Evolutionary conservation across 371 early-diverging fungal species (phyloP).

Genomic region (Thermomucor indicae-seudaticae): DNA sequence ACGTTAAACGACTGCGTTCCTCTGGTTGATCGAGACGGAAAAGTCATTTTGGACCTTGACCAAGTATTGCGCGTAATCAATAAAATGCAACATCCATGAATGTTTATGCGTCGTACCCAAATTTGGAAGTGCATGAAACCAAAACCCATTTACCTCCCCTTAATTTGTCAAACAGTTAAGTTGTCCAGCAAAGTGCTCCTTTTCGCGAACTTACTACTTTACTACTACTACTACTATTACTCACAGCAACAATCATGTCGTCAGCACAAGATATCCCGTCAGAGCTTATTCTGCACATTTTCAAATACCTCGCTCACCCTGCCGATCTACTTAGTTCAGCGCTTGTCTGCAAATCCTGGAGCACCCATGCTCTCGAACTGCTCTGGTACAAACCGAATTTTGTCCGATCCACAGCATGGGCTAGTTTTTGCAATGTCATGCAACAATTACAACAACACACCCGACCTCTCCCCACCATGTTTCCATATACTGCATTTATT

Average conservation of each 20-base stretch:
- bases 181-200: no score
- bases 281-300: conserved; percentile 46
- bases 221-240: conserved; percentile 1
- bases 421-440: conserved; percentile 20
- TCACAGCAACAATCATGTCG: conserved; percentile 1
- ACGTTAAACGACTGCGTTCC: conserved; percentile 11
- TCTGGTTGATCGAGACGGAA: conserved; percentile 5
- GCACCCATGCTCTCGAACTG: conserved; percentile 39
- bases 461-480: conserved; percentile 15
- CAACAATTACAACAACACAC: no score
- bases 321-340: conserved; percentile 36
- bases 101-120: no score
- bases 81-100: no score
- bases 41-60: conserved; percentile 1
- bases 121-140: no score
- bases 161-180: no score
- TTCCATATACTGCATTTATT: conserved; percentile 49
- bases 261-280: conserved; percentile 30
- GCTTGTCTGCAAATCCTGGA: conserved; percentile 44
- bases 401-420: conserved; percentile 20
- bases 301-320: conserved; percentile 33
- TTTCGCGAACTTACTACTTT: conserved; percentile 2
- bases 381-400: conserved; percentile 52
- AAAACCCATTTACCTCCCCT: no score
- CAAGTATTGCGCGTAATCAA: no score